phyloP scores from a whole-genome alignment of 108 stramenopile species.

The Cyclotella atomus region DNA sequence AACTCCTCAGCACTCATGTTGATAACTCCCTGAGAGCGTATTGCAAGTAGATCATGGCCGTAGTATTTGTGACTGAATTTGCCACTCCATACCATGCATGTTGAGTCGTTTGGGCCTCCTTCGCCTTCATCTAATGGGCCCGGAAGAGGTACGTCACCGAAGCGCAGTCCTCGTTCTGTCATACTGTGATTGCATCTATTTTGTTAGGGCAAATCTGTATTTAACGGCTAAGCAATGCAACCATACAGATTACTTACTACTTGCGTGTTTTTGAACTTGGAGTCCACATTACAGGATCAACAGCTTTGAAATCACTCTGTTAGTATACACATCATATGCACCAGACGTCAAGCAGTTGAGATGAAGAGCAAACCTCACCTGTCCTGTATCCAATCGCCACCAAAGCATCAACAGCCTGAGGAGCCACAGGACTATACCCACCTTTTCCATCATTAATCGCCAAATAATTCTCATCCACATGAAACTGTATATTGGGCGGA shows the following conservation, averaged over 20 bases:
- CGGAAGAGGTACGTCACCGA: conserved; percentile 41
- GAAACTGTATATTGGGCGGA: conserved; percentile 40
- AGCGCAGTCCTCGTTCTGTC: conserved; percentile 44
- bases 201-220: no score
- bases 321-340: no score
- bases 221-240: no score
- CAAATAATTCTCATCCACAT: conserved; percentile 51
- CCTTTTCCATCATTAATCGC: conserved; percentile 42
- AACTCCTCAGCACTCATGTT: conserved; percentile 60
- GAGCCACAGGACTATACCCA: conserved; percentile 45
- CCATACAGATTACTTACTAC: conserved; percentile 18
- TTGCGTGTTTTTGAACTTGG: conserved; percentile 37
- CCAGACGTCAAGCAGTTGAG: no score
- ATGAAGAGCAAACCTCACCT: not conserved
- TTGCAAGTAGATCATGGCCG: conserved; percentile 72
- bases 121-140: conserved; percentile 41
- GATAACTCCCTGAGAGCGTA: conserved; percentile 67
- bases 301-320: no score
- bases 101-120: conserved; percentile 33
- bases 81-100: conserved; percentile 68
- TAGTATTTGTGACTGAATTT: conserved; percentile 68
- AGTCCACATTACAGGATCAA: conserved; percentile 57
- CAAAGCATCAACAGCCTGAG: conserved; percentile 52
- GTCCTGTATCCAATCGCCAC: conserved; percentile 36
- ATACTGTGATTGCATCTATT: conserved; percentile 10